Conservation (phyloP, 2,329 filamentous ascomycete genomes). For the Botrytis squamosa region DNA sequence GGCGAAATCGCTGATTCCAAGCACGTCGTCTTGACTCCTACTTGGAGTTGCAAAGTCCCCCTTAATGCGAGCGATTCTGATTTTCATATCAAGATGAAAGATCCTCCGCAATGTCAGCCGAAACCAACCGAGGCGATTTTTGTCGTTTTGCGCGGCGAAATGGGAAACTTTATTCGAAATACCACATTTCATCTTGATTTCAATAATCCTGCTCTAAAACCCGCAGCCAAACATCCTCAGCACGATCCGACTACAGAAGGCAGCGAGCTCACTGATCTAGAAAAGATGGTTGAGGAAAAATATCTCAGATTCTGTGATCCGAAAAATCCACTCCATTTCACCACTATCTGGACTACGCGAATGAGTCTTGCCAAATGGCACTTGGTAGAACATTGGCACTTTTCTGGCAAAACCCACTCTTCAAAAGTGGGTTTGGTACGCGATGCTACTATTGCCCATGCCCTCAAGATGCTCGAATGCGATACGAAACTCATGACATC, state of each 20-base stretch:
- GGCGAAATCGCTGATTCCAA: conserved; percentile 61
- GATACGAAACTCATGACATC: conserved; percentile 39
- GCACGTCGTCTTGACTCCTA: conserved; percentile 41
- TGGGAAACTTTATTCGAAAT: conserved; percentile 46
- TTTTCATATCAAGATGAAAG: conserved; percentile 56
- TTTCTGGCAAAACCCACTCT: conserved; percentile 26
- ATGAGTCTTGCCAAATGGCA: conserved; percentile 34
- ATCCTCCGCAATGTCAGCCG: conserved; percentile 48
- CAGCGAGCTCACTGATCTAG: conserved; percentile 37
- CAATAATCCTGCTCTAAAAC: conserved; percentile 28
- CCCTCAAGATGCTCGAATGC: conserved; percentile 37
- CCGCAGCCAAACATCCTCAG: conserved; percentile 26
- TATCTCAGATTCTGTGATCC: conserved; percentile 46
- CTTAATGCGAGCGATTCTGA: conserved; percentile 63
- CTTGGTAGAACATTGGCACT: conserved; percentile 35
- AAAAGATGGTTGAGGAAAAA: conserved; percentile 44
- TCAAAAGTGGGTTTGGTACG: conserved; percentile 33
- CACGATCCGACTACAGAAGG: conserved; percentile 18
- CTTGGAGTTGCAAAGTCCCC: conserved; percentile 56
- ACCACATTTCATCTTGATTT: conserved; percentile 32
- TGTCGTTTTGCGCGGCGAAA: conserved; percentile 54
- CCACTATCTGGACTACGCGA: conserved; percentile 36
- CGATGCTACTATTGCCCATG: conserved; percentile 39
- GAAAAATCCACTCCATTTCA: conserved; percentile 41
- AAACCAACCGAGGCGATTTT: conserved; percentile 62